A percentile compares a stretch with the other conserved stretches of the same genome.
These are phyloP conservation scores for Colletotrichum endophyticum DNA, from an alignment of 2,329 filamentous ascomycete species.

Conservation along the genomic window DNA sequence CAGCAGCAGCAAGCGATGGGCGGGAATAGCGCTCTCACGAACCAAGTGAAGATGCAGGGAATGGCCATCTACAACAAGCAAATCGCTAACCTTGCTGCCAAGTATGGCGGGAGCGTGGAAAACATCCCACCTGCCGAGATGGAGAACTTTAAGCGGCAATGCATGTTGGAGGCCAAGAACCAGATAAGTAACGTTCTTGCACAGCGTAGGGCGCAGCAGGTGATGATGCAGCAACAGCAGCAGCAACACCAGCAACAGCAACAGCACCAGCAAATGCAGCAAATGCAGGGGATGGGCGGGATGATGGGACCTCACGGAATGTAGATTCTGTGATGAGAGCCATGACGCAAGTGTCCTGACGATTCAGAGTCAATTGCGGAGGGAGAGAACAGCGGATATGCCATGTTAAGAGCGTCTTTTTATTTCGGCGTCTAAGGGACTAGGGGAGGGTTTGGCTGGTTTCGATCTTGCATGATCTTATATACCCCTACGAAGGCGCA, in stretches of 20 bases:
- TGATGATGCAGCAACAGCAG: conserved; percentile 41
- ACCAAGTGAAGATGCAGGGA: conserved; percentile 39
- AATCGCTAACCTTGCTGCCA: conserved; percentile 35
- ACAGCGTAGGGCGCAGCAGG: conserved; percentile 38
- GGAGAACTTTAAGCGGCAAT: conserved; percentile 49
- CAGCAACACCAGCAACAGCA: conserved; percentile 34
- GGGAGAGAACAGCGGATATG: neutral
- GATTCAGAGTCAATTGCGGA: neutral
- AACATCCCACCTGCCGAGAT: conserved; percentile 51
- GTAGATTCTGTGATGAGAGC: conserved; percentile 29
- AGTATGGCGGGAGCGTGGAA: conserved; percentile 43
- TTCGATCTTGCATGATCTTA: conserved; percentile 19
- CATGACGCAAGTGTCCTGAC: too few species aligned
- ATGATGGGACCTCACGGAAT: conserved; percentile 60
- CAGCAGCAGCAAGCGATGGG: conserved; percentile 43
- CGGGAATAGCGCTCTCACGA: conserved; percentile 20
- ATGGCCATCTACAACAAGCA: conserved; percentile 43
- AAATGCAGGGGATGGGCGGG: conserved; percentile 57
- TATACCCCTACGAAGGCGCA: conserved; percentile 23
- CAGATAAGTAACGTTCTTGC: conserved; percentile 35
- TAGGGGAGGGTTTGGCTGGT: neutral
- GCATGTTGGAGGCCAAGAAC: conserved; percentile 41
- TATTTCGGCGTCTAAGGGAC: conserved; percentile 6
- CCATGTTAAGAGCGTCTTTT: conserved; percentile 7
- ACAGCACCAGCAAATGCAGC: conserved; percentile 26